Base-by-base conservation (phyloP, 441 rosid species). In the Lepidium campestre region DNA sequence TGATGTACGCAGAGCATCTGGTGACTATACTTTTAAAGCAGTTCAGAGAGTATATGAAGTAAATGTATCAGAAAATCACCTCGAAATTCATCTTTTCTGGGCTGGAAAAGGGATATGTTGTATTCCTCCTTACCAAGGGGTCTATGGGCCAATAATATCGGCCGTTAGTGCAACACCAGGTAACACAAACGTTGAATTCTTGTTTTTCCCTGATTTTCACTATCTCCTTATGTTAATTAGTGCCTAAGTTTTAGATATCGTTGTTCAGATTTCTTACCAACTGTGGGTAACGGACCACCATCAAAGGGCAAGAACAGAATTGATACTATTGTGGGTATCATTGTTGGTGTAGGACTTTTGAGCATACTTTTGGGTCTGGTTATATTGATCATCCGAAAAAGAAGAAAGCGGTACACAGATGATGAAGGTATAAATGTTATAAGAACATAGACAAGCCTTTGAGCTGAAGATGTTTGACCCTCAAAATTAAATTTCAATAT, bases 61-160 rank as follows among this genome's bases (percentile, higher is more conserved):
- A 37, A 65, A 56, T 20, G 88, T 87, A 62, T 52, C 74, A 0
- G 83, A 79, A 39, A 85, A 83, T 61, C 52, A 87, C 56, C 71
- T 87, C 3, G 90, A 83, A 50, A 75, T 86, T 44, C 90, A 85
- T 72, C 71, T 84, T 53, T 82, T 82, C 68, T 86, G 91, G 90
- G 87, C 91, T 77, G 93, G 94, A 32, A 86, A 86, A 65, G 96
- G 96, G 17, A 83, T 87, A 1, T 80, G 83, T 19, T 80, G 86
- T 74, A 72, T 71, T 42, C 93, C 90, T 50, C 93, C 90, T 50
- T 23, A n/a, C 17, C 71, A 46, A 57, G 88, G 88, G 36, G 58
- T 53, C 27, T 87, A 83, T 59, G 90, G 93, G 44, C 90, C 93
- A 34, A 54, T 77, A 6, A 77, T 88, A 75, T 83, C 92, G 10